A percentile compares a stretch with the other conserved stretches of the same genome.
These are phyloP conservation scores for Podospora pseudopauciseta DNA, from an alignment of 495 filamentous ascomycete genomes.

Conservation along the genomic window DNA sequence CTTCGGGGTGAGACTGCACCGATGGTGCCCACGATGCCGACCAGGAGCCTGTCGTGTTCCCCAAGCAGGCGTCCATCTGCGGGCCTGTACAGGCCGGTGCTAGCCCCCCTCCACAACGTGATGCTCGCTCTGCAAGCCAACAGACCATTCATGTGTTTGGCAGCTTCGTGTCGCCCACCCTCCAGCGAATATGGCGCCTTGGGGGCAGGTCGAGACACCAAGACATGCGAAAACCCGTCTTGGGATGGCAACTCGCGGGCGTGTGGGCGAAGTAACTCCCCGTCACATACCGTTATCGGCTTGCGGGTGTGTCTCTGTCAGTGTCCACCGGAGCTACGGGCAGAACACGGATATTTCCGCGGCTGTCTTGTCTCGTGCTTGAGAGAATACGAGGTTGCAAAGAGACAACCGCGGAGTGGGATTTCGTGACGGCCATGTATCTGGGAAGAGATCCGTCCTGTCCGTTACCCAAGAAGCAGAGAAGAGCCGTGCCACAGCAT, in stretches of 20 bases:
- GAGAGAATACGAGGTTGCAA: slow-evolving; percentile 4
- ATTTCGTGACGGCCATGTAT: background rate
- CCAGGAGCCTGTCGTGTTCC: background rate
- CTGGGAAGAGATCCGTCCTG: background rate
- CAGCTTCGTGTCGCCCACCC: slow-evolving; percentile 8
- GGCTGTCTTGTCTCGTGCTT: slow-evolving; percentile 4
- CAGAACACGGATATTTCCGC: background rate
- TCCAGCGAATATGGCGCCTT: background rate
- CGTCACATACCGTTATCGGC: slow-evolving; percentile 5
- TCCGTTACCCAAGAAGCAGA: slow-evolving; percentile 4
- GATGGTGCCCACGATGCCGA: slow-evolving; percentile 6
- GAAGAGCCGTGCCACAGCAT: slow-evolving; percentile 6
- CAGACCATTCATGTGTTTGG: background rate
- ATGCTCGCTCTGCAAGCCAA: background rate
- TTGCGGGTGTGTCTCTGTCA: background rate
- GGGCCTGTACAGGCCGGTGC: background rate
- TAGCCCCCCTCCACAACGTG: background rate
- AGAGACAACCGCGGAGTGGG: background rate
- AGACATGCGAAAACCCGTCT: slow-evolving; percentile 7
- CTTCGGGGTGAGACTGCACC: slow-evolving; percentile 10
- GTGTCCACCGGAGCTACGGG: background rate
- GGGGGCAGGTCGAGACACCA: background rate
- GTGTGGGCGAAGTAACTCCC: background rate
- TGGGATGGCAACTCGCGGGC: slow-evolving; percentile 4
- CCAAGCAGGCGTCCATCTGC: slow-evolving; percentile 7